Evolutionary conservation across 108 stramenopile genomes (phyloP).

Genomic region (Fragilariopsis cylindrus): DNA sequence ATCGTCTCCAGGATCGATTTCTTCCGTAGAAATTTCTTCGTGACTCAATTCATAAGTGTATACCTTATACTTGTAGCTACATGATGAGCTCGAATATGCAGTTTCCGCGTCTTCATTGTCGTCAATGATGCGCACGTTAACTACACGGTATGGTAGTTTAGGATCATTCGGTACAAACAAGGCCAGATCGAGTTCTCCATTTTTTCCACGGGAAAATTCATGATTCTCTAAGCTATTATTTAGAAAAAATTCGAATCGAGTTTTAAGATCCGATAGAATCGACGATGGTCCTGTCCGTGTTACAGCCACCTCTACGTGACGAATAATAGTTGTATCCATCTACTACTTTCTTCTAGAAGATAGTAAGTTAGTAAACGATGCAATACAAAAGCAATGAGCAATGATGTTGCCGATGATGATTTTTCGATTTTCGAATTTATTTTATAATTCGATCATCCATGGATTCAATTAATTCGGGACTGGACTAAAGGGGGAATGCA

Average conservation of each 20-base stretch:
- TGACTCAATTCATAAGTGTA: conserved; percentile 39
- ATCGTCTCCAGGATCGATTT: conserved; percentile 44
- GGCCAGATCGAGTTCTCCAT: conserved; percentile 19
- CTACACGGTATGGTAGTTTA: background rate
- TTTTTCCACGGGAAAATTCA: background rate
- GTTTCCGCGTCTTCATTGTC: background rate
- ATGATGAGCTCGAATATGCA: background rate
- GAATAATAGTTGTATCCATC: background rate
- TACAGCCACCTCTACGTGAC: conserved; percentile 7
- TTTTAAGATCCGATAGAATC: background rate
- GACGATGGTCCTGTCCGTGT: background rate
- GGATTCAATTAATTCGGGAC: no score
- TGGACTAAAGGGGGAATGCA: no score
- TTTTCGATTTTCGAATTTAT: no score
- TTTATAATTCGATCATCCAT: no score
- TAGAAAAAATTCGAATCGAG: background rate
- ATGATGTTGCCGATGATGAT: no score
- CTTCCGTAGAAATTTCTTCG: conserved; percentile 45
- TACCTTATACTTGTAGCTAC: background rate
- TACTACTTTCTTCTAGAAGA: no score
- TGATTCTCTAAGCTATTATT: background rate
- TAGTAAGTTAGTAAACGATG: no score
- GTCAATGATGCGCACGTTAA: background rate
- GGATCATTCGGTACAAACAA: background rate
- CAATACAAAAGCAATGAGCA: no score